Percentiles rank a stretch among this genome's conserved stretches.
phyloP scores from a whole-genome alignment of 2,329 filamentous ascomycete genomes.

The Chlorencoelia australis region DNA sequence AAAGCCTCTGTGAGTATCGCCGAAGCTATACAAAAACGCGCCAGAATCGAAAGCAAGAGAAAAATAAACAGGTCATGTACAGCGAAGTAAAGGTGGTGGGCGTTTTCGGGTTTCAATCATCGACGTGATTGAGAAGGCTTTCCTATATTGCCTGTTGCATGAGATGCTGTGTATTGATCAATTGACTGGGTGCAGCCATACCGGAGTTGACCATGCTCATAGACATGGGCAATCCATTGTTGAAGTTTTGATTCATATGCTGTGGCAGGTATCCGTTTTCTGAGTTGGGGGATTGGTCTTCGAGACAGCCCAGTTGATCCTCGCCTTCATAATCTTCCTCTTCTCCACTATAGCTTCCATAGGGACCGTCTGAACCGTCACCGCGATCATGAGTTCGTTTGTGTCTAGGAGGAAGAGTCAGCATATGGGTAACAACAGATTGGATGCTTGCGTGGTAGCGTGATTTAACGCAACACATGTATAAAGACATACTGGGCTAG shows the following conservation, averaged over 20 bases:
- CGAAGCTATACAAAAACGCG: conserved; percentile 23
- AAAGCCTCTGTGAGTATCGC: conserved; percentile 6
- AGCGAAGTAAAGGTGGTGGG: conserved; percentile 6
- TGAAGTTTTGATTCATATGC: conserved; percentile 20
- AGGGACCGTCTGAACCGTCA: conserved; percentile 53
- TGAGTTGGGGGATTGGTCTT: conserved; percentile 67
- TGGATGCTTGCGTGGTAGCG: conserved; percentile 28
- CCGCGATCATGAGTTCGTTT: conserved; percentile 74
- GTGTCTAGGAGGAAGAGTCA: conserved; percentile 38
- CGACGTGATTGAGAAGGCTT: conserved; percentile 1
- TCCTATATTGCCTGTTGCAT: conserved; percentile 28
- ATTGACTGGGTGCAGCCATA: conserved; percentile 29
- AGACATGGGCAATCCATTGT: conserved; percentile 11
- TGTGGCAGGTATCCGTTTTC: conserved; percentile 49
- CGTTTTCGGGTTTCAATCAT: conserved; percentile 1
- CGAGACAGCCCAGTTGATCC: conserved; percentile 70
- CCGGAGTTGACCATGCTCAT: conserved; percentile 23
- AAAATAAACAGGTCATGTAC: conserved; percentile 13
- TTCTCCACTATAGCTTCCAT: conserved; percentile 50
- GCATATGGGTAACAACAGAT: conserved; percentile 11
- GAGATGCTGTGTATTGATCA: conserved; percentile 27
- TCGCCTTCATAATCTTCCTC: conserved; percentile 78
- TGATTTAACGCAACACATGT: conserved; percentile 9
- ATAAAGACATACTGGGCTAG: conserved; percentile 82
- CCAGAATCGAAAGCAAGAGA: conserved; percentile 10